Conservation (phyloP, 805 yeast genomes). For the Saturnispora saitoi region DNA sequence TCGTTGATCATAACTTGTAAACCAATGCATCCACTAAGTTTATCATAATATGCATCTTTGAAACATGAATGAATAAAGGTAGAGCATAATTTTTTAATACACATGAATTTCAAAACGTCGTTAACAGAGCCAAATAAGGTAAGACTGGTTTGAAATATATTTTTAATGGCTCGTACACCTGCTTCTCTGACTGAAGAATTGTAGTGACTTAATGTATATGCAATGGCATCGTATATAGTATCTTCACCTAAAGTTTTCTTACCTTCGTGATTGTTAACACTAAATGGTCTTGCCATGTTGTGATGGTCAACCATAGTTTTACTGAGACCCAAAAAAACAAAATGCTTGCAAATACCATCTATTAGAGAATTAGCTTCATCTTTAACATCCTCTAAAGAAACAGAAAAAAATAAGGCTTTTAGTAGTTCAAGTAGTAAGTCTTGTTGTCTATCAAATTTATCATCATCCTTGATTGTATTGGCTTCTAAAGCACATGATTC, state of each 20-base stretch:
- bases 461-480: slow-evolving; percentile 38
- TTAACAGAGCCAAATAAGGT: slow-evolving; percentile 60
- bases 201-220: slow-evolving; percentile 73
- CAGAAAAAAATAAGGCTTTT: slow-evolving; percentile 66
- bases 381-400: slow-evolving; percentile 62
- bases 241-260: slow-evolving; percentile 58
- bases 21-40: slow-evolving; percentile 86
- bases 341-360: slow-evolving; percentile 65
- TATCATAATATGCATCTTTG: slow-evolving; percentile 77
- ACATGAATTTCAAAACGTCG: slow-evolving; percentile 61
- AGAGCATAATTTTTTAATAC: slow-evolving; percentile 67
- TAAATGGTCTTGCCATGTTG: slow-evolving; percentile 60
- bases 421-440: slow-evolving; percentile 54
- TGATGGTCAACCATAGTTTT: slow-evolving; percentile 62
- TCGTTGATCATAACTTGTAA: slow-evolving; percentile 64
- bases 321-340: slow-evolving; percentile 68
- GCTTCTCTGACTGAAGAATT: slow-evolving; percentile 58
- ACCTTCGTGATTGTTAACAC: slow-evolving; percentile 76
- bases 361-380: slow-evolving; percentile 60
- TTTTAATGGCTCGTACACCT: slow-evolving; percentile 59
- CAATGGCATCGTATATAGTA: slow-evolving; percentile 64
- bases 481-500: slow-evolving; percentile 25
- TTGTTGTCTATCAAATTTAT: slow-evolving; percentile 51
- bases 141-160: slow-evolving; percentile 52
- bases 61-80: slow-evolving; percentile 87